Evolutionary conservation across 139 green algal species (phyloP).

Genomic region (Chlamydomonas eustigma): DNA sequence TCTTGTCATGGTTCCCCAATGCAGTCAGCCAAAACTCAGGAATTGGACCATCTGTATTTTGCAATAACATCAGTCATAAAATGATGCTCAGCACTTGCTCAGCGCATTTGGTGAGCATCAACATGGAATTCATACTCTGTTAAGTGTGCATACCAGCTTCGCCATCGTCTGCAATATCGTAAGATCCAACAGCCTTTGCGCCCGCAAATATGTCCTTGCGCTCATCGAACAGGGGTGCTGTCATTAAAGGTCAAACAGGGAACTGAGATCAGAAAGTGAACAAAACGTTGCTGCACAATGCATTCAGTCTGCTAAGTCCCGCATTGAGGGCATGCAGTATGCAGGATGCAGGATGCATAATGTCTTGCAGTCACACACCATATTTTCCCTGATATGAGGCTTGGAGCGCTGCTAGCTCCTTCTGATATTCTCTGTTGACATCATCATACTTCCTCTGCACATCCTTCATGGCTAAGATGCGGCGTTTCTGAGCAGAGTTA

Average conservation of each 20-base stretch:
- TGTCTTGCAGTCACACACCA: no score
- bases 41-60: slow-evolving; percentile 36
- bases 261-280: no score
- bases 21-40: slow-evolving; percentile 58
- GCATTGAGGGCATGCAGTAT: no score
- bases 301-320: no score
- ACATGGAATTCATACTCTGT: no score
- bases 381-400: slow-evolving; percentile 40
- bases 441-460: slow-evolving; percentile 33
- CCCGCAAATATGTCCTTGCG: slow-evolving; percentile 28
- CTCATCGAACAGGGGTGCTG: slow-evolving; percentile 45
- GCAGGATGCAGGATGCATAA: no score
- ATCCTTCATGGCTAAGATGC: slow-evolving; percentile 48
- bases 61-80: background rate
- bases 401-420: slow-evolving; percentile 50
- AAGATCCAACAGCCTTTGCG: slow-evolving; percentile 30
- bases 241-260: no score
- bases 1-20: slow-evolving; percentile 52
- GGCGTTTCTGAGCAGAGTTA: slow-evolving; percentile 12
- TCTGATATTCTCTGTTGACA: slow-evolving; percentile 28
- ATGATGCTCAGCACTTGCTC: background rate
- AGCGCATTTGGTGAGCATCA: background rate
- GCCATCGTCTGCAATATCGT: slow-evolving; percentile 39
- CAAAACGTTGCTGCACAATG: no score
- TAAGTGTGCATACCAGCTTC: slow-evolving; percentile 29